phyloP scores from a whole-genome alignment of 306 rosid species.

The Glycine latifolia region DNA sequence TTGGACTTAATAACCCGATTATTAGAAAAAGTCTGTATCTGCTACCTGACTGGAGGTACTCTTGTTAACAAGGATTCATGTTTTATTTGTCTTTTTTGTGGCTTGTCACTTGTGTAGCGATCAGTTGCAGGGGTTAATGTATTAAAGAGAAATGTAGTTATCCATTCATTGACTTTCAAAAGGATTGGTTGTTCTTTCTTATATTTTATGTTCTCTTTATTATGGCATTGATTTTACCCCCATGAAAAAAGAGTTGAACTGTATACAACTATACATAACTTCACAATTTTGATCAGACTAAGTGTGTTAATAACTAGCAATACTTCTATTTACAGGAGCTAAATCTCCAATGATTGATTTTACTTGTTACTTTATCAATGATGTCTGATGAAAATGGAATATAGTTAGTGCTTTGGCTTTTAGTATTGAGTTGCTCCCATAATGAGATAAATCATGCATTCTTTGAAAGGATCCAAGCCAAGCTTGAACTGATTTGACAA shows the following conservation, averaged over 20 bases:
- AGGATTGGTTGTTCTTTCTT: constrained; percentile 7
- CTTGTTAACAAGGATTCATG: constrained; percentile 21
- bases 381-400: background rate
- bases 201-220: constrained; percentile 4
- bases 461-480: background rate
- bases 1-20: background rate
- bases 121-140: background rate
- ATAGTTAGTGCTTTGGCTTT: background rate
- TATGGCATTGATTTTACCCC: background rate
- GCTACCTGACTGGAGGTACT: constrained; percentile 2
- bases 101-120: constrained; percentile 5
- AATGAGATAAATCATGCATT: background rate
- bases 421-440: background rate
- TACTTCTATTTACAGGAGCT: background rate
- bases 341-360: background rate
- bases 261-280: background rate
- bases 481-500: too few relatives aligned
- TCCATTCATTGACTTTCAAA: constrained; percentile 14
- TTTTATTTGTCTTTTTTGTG: background rate
- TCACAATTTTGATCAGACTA: background rate
- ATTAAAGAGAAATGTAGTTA: constrained; percentile 14
- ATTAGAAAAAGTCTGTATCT: background rate
- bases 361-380: background rate
- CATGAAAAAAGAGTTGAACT: constrained; percentile 17
- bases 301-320: constrained; percentile 15